These are phyloP conservation scores for Obelidium mucronatum DNA, from an alignment of 192 early-diverging fungal genomes.

Conservation along the genomic window DNA sequence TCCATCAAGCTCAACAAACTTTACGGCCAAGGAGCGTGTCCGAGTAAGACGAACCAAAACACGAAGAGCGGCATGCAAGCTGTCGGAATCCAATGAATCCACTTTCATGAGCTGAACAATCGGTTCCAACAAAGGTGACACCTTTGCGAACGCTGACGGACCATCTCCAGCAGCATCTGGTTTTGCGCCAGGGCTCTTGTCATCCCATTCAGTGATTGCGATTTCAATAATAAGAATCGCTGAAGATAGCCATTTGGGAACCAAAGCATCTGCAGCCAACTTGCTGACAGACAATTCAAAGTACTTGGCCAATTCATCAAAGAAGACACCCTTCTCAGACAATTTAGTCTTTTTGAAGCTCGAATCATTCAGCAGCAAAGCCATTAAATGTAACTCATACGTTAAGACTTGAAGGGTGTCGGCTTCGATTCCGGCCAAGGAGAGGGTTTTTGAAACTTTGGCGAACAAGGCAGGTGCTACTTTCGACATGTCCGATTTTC, in stretches of 20 bases:
- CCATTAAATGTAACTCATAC: slow-evolving; percentile 62
- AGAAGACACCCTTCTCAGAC: slow-evolving; percentile 32
- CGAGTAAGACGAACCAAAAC: slow-evolving; percentile 87
- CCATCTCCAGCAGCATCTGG: neutral
- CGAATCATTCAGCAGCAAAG: slow-evolving; percentile 65
- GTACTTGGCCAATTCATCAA: neutral
- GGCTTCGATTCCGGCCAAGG: neutral
- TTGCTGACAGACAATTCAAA: slow-evolving; percentile 4
- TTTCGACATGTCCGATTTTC: slow-evolving; percentile 54
- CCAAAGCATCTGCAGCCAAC: neutral
- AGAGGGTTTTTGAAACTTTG: slow-evolving; percentile 8
- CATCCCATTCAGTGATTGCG: slow-evolving; percentile 66
- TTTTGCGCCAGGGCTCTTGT: slow-evolving; percentile 49
- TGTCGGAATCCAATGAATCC: slow-evolving; percentile 52
- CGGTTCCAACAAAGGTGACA: slow-evolving; percentile 34
- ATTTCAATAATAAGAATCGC: slow-evolving; percentile 68
- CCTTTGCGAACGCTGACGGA: too few relatives aligned
- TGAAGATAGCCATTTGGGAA: slow-evolving; percentile 31
- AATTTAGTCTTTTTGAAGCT: slow-evolving; percentile 56
- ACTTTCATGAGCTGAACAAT: slow-evolving; percentile 39
- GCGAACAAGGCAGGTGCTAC: slow-evolving; percentile 37
- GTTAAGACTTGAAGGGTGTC: neutral
- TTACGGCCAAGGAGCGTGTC: slow-evolving; percentile 61
- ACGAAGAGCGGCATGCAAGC: slow-evolving; percentile 73
- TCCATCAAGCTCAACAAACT: slow-evolving; percentile 75